Evolutionary conservation across 306 rosid genomes (phyloP).

Genomic region (Prinsepia uniflora): DNA sequence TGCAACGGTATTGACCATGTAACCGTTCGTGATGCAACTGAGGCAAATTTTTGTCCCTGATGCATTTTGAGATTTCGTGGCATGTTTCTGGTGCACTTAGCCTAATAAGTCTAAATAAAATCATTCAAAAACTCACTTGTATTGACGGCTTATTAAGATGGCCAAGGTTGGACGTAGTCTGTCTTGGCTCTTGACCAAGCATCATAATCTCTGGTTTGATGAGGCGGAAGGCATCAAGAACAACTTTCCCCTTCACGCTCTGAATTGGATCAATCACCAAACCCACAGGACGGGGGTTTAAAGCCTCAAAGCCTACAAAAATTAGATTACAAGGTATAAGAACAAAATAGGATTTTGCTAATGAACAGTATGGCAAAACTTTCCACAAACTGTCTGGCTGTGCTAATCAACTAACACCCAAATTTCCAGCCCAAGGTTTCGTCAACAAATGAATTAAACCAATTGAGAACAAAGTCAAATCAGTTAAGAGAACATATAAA

Average conservation of each 20-base stretch:
- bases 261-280: constrained; percentile 90
- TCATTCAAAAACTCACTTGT: constrained; percentile 49
- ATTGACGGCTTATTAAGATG: constrained; percentile 91
- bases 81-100: too few relatives aligned
- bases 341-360: too few relatives aligned
- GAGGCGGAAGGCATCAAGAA: constrained; percentile 87
- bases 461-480: neutral
- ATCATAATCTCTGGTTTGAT: constrained; percentile 86
- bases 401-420: too few relatives aligned
- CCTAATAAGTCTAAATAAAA: too few relatives aligned
- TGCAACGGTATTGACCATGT: too few relatives aligned
- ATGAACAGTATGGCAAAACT: too few relatives aligned
- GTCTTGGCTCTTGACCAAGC: constrained; percentile 93
- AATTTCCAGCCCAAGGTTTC: too few relatives aligned
- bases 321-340: neutral
- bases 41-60: too few relatives aligned
- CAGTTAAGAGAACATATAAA: too few relatives aligned
- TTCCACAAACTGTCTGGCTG: too few relatives aligned
- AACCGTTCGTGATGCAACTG: too few relatives aligned
- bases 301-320: constrained; percentile 78
- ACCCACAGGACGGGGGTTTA: constrained; percentile 82
- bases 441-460: neutral
- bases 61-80: too few relatives aligned
- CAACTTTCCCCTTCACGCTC: constrained; percentile 90
- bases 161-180: constrained; percentile 83